phyloP scores from a whole-genome alignment of 768 basidiomycete species.

The Kwoniella newhampshirensis region DNA sequence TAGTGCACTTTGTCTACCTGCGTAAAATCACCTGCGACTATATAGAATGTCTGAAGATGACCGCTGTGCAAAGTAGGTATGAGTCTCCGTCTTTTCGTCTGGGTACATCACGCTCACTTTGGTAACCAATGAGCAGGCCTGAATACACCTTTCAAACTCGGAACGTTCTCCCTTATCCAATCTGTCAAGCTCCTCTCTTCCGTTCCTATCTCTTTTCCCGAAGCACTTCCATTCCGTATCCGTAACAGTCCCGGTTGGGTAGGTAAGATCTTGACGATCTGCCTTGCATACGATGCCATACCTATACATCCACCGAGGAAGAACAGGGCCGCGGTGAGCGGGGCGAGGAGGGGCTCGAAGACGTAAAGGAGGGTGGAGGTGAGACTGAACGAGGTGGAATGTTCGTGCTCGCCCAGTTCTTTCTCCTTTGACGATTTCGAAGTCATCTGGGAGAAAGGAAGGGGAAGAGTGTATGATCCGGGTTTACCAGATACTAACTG shows the following conservation, averaged over 20 bases:
- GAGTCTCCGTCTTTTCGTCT: background rate
- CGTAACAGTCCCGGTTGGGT: conserved; percentile 16
- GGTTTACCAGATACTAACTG: too few species aligned
- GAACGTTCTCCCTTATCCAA: conserved; percentile 44
- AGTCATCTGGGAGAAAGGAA: too few species aligned
- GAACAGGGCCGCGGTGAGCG: conserved; percentile 14
- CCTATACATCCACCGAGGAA: conserved; percentile 35
- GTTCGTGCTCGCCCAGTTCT: background rate
- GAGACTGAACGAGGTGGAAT: background rate
- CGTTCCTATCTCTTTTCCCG: background rate
- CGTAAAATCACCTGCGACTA: conserved; percentile 54
- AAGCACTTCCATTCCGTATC: conserved; percentile 1
- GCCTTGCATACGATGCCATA: conserved; percentile 35
- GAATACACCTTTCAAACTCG: conserved; percentile 43
- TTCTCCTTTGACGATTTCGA: background rate
- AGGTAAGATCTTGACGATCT: conserved; percentile 35
- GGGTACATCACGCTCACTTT: conserved; percentile 37
- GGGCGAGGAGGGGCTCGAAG: conserved; percentile 10
- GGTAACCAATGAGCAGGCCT: conserved; percentile 53
- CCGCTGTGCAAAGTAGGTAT: conserved; percentile 36
- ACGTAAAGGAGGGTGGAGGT: background rate
- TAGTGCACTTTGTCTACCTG: conserved; percentile 55
- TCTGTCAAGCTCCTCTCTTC: conserved; percentile 13
- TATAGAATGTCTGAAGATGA: conserved; percentile 55
- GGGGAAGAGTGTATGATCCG: too few species aligned